Percentiles rank a stretch among this genome's conserved stretches.
Conservation (phyloP, 805 yeast species). For the Candida awuae region DNA sequence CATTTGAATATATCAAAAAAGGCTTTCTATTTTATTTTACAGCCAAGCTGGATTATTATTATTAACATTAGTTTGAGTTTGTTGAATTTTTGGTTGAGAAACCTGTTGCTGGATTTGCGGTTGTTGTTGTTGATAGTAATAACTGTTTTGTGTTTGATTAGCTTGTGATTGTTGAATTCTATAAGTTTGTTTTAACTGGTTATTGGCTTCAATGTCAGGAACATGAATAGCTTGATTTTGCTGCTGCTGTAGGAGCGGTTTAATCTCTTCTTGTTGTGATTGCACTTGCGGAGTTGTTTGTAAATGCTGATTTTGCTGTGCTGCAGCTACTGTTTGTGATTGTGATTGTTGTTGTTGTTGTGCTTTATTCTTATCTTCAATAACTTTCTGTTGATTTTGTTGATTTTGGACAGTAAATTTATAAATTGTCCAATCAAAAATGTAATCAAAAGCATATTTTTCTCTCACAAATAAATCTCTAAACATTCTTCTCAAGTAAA, state of each 20-base stretch:
- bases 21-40: constrained; percentile 5
- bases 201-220: constrained; percentile 22
- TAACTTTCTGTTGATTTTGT: constrained; percentile 24
- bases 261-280: constrained; percentile 13
- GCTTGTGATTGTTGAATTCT: constrained; percentile 16
- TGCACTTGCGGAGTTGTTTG: constrained; percentile 1
- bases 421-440: constrained; percentile 94
- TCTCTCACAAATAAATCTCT: constrained; percentile 84
- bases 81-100: constrained; percentile 9
- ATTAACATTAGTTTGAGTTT: constrained; percentile 9
- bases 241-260: constrained; percentile 26
- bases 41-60: constrained; percentile 26
- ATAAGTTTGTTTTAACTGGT: constrained; percentile 11
- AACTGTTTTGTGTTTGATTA: constrained; percentile 15
- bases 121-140: constrained; percentile 21
- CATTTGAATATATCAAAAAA: not conserved
- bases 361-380: constrained; percentile 14
- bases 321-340: constrained; percentile 4
- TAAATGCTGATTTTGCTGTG: constrained; percentile 6
- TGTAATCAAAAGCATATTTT: constrained; percentile 85
- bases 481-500: constrained; percentile 77
- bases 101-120: constrained; percentile 19
- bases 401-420: constrained; percentile 58
- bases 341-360: constrained; percentile 6
- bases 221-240: constrained; percentile 27